Base-by-base conservation (phyloP, 2,329 filamentous ascomycete species). In the Chrysoporthe deuterocubensis region DNA sequence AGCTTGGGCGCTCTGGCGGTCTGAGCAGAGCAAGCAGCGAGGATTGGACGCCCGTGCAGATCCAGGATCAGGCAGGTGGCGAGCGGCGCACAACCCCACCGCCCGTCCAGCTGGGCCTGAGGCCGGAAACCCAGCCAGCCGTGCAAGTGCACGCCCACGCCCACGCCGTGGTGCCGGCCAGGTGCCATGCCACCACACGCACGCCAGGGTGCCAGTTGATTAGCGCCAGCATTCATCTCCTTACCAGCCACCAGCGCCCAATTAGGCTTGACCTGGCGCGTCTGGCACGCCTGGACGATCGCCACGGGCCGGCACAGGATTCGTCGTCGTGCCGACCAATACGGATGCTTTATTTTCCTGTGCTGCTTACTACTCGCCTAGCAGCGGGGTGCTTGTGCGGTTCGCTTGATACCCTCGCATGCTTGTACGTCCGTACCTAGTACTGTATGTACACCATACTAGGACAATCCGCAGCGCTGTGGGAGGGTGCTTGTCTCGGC, bases 1-100 rank as follows among this genome's bases (percentile, higher is more conserved):
- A 65, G 66, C 66, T 67, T 56, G 56, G 66, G 66, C 61, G 52
- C 66, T 52, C 46, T 32, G 54, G 66, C 61, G 66, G 61, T 64
- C 61, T 60, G 66, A 46, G 59, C 60, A 58, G 56, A n/a, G 21
- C 58, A 5, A 42, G 40, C n/a, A 13, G 34, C n/a, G 57, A 40
- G 37, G 37, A 40, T 40, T 40, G 44, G 44, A 34, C 16, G 50
- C 50, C 32, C 50, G 5, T 16, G 11, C 5, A 57, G 50, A 8
- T 13, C 52, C 52, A 57, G 52, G 52, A 57, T 37, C 52, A 57
- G 52, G 52, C 54, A 57, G 54, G 54, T 57, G 54, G 54, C 54
- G 32, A 34, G 54, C 11, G 52, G 52, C 32, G 13, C 52, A 37
- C 52, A 11, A 37, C 52, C 32, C 52, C 34, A 40, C 54, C 8